phyloP scores from a whole-genome alignment of 2,329 filamentous ascomycete species.

The Alternaria rosae region DNA sequence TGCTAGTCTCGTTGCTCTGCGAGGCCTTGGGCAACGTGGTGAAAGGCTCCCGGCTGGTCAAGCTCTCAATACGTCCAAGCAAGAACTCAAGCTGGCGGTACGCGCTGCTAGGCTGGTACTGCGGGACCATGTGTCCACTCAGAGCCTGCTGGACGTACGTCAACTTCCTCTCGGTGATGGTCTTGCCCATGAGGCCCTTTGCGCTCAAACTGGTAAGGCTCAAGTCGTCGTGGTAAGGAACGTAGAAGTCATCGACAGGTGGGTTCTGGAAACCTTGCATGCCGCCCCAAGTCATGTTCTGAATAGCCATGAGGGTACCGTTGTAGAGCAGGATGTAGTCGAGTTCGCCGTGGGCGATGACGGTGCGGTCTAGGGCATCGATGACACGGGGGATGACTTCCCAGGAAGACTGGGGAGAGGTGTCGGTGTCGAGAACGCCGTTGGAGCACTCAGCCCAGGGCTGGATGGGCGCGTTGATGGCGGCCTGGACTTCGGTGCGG shows the following conservation, averaged over 20 bases:
- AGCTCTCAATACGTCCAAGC: constrained; percentile 70
- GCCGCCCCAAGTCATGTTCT: constrained; percentile 84
- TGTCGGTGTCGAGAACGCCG: constrained; percentile 60
- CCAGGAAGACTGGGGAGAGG: constrained; percentile 62
- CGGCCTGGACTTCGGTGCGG: constrained; percentile 71
- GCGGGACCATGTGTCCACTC: constrained; percentile 71
- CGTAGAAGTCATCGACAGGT: constrained; percentile 70
- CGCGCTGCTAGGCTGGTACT: constrained; percentile 72
- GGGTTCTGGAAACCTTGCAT: constrained; percentile 70
- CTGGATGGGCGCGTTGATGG: constrained; percentile 68
- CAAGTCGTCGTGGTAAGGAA: constrained; percentile 67
- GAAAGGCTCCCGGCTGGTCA: constrained; percentile 52
- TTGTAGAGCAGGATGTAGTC: constrained; percentile 74
- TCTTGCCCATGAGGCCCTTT: constrained; percentile 72
- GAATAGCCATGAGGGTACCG: constrained; percentile 74
- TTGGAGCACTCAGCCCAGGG: constrained; percentile 66
- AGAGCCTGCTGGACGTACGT: constrained; percentile 72
- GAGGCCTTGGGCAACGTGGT: constrained; percentile 29
- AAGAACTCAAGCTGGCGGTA: constrained; percentile 79
- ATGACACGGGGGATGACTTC: constrained; percentile 73
- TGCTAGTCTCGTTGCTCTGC: constrained; percentile 15
- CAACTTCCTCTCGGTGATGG: constrained; percentile 76
- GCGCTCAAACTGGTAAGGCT: constrained; percentile 61
- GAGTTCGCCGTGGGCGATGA: constrained; percentile 75
- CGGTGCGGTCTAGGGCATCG: constrained; percentile 72